Percentiles rank a stretch among this genome's conserved stretches.
Evolutionary conservation across 106 monocot species (phyloP).

Genomic region (Xerophyta viscosa): DNA sequence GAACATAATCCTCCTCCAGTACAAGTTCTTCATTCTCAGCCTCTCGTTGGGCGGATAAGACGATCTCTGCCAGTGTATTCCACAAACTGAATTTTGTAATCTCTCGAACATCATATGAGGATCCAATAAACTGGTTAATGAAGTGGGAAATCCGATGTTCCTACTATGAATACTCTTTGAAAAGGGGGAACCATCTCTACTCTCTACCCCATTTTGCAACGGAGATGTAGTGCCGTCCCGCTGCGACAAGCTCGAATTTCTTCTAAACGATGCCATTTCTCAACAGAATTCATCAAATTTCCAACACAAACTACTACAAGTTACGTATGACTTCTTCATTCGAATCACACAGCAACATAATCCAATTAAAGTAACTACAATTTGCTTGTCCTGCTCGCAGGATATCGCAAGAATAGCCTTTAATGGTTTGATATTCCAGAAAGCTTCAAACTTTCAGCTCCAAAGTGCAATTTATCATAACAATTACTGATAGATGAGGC

Average conservation of each 20-base stretch:
- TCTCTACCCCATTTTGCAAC: constrained; percentile 18
- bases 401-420: too few species aligned
- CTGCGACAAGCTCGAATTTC: constrained; percentile 30
- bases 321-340: too few species aligned
- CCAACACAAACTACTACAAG: too few species aligned
- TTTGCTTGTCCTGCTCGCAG: too few species aligned
- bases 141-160: constrained; percentile 25
- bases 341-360: too few species aligned
- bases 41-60: constrained; percentile 26
- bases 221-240: constrained; percentile 20
- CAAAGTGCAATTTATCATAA: too few species aligned
- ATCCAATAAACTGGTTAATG: constrained; percentile 17
- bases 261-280: constrained; percentile 57
- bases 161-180: constrained; percentile 31
- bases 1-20: constrained; percentile 22
- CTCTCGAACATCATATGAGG: constrained; percentile 6
- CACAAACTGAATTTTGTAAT: constrained; percentile 10
- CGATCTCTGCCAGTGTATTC: constrained; percentile 20
- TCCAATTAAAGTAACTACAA: too few species aligned
- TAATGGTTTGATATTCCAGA: too few species aligned
- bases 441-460: too few species aligned
- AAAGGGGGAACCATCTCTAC: constrained; percentile 22
- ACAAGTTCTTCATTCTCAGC: constrained; percentile 22
- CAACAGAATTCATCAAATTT: background rate
- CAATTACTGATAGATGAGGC: too few species aligned